A percentile compares a stretch with the other conserved stretches of the same genome.
phyloP scores from a whole-genome alignment of 805 yeast genomes.

The Saccharomycopsis olivae region DNA sequence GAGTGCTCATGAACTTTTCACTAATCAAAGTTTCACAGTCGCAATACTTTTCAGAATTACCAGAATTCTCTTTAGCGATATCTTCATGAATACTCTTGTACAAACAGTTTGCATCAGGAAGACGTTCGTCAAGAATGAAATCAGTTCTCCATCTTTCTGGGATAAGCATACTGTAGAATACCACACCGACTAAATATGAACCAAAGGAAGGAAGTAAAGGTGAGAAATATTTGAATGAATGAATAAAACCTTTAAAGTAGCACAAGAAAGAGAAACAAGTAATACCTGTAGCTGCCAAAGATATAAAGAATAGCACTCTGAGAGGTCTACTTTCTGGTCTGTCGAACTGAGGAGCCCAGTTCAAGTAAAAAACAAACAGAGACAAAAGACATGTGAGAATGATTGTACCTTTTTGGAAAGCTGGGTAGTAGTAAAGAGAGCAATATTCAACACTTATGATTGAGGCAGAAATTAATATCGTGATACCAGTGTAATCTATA shows the following conservation, averaged over 20 bases:
- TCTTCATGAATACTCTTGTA: slow-evolving; percentile 15
- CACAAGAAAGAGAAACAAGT: slow-evolving; percentile 50
- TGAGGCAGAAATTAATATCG: slow-evolving; percentile 80
- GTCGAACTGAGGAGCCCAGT: slow-evolving; percentile 92
- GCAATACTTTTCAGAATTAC: slow-evolving; percentile 21
- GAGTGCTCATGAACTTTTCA: slow-evolving; percentile 26
- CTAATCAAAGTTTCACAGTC: slow-evolving; percentile 25
- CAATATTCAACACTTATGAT: slow-evolving; percentile 80
- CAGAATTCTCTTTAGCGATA: slow-evolving; percentile 17
- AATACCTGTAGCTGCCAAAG: slow-evolving; percentile 68
- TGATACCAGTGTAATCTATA: slow-evolving; percentile 90
- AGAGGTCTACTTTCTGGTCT: slow-evolving; percentile 73
- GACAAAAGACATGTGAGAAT: slow-evolving; percentile 59
- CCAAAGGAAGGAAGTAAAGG: slow-evolving; percentile 66
- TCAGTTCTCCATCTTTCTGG: slow-evolving; percentile 86
- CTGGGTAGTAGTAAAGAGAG: slow-evolving; percentile 52
- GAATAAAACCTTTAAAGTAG: slow-evolving; percentile 42
- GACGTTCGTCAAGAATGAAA: slow-evolving; percentile 38
- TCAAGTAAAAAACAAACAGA: slow-evolving; percentile 57
- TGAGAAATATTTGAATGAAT: slow-evolving; percentile 42
- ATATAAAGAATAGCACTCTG: slow-evolving; percentile 69
- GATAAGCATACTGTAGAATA: slow-evolving; percentile 75
- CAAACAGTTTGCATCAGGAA: slow-evolving; percentile 24
- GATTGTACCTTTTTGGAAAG: slow-evolving; percentile 40
- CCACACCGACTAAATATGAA: slow-evolving; percentile 75